A percentile compares a stretch with the other conserved stretches of the same genome.
Evolutionary conservation across 1,139 yeast species (phyloP).

Genomic region (Lodderomyces parapsilosis): DNA sequence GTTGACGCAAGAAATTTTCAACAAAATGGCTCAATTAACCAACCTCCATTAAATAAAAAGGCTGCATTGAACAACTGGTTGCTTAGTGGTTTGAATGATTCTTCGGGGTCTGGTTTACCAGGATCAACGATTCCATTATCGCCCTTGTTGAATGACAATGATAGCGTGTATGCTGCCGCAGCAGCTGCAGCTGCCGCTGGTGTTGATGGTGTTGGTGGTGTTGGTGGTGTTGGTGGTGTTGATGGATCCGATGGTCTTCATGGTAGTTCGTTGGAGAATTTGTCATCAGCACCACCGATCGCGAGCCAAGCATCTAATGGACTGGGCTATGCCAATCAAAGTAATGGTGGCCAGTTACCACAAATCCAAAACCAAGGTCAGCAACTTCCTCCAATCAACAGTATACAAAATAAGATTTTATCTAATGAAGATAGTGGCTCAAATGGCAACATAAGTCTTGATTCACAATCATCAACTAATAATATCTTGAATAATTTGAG

Average conservation of each 20-base stretch:
- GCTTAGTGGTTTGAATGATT: conserved; percentile 5
- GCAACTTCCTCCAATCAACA: conserved; percentile 38
- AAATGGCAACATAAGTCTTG: neutral
- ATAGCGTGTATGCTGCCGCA: conserved; percentile 9
- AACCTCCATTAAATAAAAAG: conserved; percentile 13
- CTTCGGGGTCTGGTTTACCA: conserved; percentile 15
- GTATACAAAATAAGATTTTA: conserved; percentile 36
- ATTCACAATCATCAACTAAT: neutral
- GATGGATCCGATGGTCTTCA: conserved; percentile 2
- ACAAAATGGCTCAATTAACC: neutral
- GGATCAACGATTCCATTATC: conserved; percentile 31
- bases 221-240: conserved; percentile 1
- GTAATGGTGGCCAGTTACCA: conserved; percentile 3
- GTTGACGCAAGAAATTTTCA: neutral
- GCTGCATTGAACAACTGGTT: conserved; percentile 20
- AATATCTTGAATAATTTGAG: neutral
- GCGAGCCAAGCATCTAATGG: conserved; percentile 1
- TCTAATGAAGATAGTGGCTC: conserved; percentile 4
- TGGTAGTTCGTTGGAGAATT: conserved; percentile 17
- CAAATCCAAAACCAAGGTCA: conserved; percentile 32
- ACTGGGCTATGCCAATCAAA: conserved; percentile 3
- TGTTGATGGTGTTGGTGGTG: conserved; percentile 4
- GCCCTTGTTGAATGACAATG: conserved; percentile 31
- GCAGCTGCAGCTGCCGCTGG: conserved; percentile 13
- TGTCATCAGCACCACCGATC: conserved; percentile 5